These are phyloP conservation scores for Fagopyrum tataricum DNA, from an alignment of 148 eudicot species.

Conservation along the genomic window DNA sequence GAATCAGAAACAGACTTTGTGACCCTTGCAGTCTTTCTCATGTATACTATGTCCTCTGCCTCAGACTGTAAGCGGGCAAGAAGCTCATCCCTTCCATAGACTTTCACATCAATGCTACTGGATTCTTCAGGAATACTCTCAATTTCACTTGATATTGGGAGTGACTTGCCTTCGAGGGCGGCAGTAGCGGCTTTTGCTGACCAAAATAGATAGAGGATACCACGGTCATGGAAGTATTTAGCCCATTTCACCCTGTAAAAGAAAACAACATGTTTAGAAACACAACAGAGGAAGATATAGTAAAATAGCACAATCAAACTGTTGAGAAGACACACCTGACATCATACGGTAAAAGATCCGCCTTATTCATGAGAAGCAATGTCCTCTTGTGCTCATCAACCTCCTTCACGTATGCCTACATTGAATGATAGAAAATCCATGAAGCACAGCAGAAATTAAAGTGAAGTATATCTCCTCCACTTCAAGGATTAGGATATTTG, in stretches of 20 bases:
- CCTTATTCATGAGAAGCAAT: constrained; percentile 89
- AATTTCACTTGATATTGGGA: constrained; percentile 17
- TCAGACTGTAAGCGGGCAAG: constrained; percentile 73
- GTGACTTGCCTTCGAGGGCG: constrained; percentile 63
- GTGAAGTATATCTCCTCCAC: not conserved
- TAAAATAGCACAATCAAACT: not conserved
- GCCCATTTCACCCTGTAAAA: constrained; percentile 79
- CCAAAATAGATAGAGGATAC: constrained; percentile 86
- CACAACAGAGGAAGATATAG: not conserved
- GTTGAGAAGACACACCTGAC: constrained; percentile 40
- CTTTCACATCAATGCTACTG: constrained; percentile 49
- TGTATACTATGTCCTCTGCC: constrained; percentile 74
- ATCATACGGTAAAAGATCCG: constrained; percentile 74
- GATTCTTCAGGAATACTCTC: constrained; percentile 28
- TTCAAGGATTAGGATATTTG: not conserved
- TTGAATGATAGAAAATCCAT: constrained; percentile 15
- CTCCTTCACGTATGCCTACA: constrained; percentile 79
- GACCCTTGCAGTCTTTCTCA: constrained; percentile 29
- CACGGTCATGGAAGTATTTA: constrained; percentile 63
- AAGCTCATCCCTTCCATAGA: constrained; percentile 77
- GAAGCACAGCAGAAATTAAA: not conserved
- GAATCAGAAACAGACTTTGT: constrained; percentile 21
- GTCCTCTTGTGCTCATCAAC: constrained; percentile 82
- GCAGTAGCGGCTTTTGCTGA: constrained; percentile 99
- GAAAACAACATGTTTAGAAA: not conserved